These are phyloP conservation scores for Tephrocybe sp. DNA, from an alignment of 768 basidiomycete genomes.

Conservation along the genomic window DNA sequence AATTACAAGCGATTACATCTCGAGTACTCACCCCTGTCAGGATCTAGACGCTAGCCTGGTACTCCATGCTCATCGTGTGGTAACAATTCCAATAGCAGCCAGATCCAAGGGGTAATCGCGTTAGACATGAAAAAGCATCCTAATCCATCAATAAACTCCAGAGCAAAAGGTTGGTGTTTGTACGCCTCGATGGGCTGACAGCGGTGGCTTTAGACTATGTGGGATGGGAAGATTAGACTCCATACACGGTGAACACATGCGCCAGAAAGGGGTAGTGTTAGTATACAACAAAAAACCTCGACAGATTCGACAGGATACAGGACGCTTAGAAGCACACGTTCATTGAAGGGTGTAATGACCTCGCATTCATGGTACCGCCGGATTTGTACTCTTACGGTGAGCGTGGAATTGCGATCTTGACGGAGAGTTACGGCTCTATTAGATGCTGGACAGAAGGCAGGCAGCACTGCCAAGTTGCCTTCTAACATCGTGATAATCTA, in stretches of 20 bases:
- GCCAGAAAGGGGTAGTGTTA: not conserved
- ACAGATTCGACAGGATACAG: too few relatives aligned
- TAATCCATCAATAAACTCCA: not conserved
- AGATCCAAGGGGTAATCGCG: not conserved
- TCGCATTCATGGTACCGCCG: too few relatives aligned
- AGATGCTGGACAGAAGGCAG: slow-evolving; percentile 49
- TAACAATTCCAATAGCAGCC: not conserved
- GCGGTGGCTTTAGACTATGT: not conserved
- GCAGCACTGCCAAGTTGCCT: slow-evolving; percentile 82
- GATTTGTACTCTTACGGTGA: too few relatives aligned
- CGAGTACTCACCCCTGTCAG: not conserved
- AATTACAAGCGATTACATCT: not conserved
- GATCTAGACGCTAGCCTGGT: not conserved
- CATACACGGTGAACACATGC: not conserved
- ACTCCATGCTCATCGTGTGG: not conserved
- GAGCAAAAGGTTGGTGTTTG: not conserved
- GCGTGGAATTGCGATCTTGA: not conserved
- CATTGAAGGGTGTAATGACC: too few relatives aligned
- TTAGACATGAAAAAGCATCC: not conserved
- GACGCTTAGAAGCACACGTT: too few relatives aligned
- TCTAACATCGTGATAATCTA: slow-evolving; percentile 93
- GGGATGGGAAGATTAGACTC: not conserved
- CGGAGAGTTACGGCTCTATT: slow-evolving; percentile 5
- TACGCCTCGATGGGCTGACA: not conserved
- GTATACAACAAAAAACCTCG: too few relatives aligned